These are phyloP conservation scores for Penicillium sp. DNA, from an alignment of 2,329 filamentous ascomycete genomes.

Conservation along the genomic window DNA sequence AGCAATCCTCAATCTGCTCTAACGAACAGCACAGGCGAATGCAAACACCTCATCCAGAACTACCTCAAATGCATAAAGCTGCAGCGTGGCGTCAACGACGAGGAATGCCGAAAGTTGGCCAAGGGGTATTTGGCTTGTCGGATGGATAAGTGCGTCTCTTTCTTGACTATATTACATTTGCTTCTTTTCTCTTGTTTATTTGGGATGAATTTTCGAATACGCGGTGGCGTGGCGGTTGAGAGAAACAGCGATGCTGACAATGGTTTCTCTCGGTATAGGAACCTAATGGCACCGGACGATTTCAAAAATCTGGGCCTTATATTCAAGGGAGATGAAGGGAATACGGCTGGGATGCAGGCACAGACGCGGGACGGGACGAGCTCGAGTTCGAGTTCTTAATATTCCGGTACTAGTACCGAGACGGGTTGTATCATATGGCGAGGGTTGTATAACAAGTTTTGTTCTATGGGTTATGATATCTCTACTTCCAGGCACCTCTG, in stretches of 20 bases:
- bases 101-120: conserved; percentile 81
- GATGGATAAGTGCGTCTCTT: conserved; percentile 80
- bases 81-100: conserved; percentile 81
- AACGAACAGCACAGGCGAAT: conserved; percentile 69
- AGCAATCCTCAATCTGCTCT: neutral
- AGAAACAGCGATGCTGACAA: too few species aligned
- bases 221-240: too few species aligned
- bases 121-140: conserved; percentile 89
- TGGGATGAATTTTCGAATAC: too few species aligned
- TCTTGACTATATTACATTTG: neutral
- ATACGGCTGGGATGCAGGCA: neutral
- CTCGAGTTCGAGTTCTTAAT: neutral
- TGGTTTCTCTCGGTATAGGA: conserved; percentile 57
- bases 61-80: conserved; percentile 90
- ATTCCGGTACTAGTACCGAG: neutral
- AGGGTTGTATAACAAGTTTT: conserved; percentile 1
- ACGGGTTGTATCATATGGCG: neutral
- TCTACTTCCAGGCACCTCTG: conserved; percentile 4
- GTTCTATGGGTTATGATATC: conserved; percentile 18
- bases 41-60: conserved; percentile 82
- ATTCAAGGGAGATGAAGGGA: conserved; percentile 48
- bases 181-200: neutral
- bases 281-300: conserved; percentile 94
- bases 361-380: neutral
- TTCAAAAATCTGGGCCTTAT: conserved; percentile 91